Percentiles rank a stretch among this genome's conserved stretches.
Evolutionary conservation across 2,329 filamentous ascomycete species (phyloP).

Genomic region (Fusarium temperatum): DNA sequence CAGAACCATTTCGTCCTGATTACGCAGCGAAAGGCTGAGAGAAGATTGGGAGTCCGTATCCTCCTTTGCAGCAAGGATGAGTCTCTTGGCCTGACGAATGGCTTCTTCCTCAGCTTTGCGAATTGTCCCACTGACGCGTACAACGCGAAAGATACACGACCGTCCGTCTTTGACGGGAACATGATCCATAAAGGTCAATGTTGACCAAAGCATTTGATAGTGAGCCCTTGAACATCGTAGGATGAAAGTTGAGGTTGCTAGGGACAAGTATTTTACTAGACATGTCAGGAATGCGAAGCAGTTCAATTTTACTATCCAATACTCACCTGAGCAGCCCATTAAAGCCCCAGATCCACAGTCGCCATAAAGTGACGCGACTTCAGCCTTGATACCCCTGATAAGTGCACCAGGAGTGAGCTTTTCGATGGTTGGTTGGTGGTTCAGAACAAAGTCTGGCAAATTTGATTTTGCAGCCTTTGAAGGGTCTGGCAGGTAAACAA

Average conservation of each 20-base stretch:
- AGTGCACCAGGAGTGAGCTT: conserved; percentile 73
- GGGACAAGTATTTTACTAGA: conserved; percentile 89
- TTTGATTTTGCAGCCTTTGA: conserved; percentile 46
- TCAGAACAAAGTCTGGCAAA: conserved; percentile 71
- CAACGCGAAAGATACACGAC: conserved; percentile 82
- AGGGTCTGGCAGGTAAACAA: conserved; percentile 79
- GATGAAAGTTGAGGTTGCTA: conserved; percentile 94
- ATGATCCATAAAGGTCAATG: conserved; percentile 79
- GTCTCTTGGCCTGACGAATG: conserved; percentile 76
- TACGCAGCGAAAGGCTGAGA: conserved; percentile 26
- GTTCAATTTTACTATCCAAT: neutral
- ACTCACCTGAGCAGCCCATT: conserved; percentile 72
- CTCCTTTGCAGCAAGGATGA: conserved; percentile 73
- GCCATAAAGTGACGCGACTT: conserved; percentile 80
- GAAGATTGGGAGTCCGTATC: conserved; percentile 37
- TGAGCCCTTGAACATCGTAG: conserved; percentile 83
- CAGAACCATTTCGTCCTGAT: conserved; percentile 50
- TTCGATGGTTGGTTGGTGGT: conserved; percentile 82
- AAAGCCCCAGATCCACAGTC: conserved; percentile 86
- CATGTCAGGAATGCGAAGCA: neutral
- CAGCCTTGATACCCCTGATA: conserved; percentile 73
- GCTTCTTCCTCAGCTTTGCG: conserved; percentile 91
- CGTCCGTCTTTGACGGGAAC: conserved; percentile 69
- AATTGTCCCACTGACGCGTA: conserved; percentile 91
- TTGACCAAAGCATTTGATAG: conserved; percentile 89